These are phyloP conservation scores for Acarospora socialis DNA, from an alignment of 2,329 filamentous ascomycete genomes.

Conservation along the genomic window DNA sequence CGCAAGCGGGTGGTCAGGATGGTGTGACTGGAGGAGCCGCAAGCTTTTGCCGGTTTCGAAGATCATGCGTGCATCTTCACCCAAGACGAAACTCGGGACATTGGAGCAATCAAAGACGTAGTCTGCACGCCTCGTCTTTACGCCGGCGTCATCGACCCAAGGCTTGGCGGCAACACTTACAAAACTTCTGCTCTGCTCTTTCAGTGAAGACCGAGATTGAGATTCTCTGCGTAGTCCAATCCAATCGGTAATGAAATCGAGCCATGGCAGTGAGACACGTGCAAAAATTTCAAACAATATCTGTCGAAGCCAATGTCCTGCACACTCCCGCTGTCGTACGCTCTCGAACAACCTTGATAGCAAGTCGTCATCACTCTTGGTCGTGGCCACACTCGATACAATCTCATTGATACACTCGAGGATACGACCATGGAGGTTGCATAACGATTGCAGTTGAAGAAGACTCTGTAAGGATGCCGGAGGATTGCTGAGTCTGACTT, in stretches of 20 bases:
- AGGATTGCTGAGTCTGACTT: constrained; percentile 5
- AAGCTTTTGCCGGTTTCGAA: constrained; percentile 47
- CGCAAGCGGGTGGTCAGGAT: constrained; percentile 11
- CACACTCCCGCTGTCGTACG: constrained; percentile 8
- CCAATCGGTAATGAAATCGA: constrained; percentile 6
- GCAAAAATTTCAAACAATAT: constrained; percentile 21
- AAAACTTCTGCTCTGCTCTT: not conserved
- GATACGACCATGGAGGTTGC: constrained; percentile 6
- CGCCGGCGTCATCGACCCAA: not conserved
- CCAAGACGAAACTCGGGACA: constrained; percentile 9
- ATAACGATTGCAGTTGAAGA: constrained; percentile 11
- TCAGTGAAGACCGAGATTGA: not conserved
- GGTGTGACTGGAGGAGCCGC: constrained; percentile 7
- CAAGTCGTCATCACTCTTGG: constrained; percentile 7
- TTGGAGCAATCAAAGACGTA: constrained; percentile 3
- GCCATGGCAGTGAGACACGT: constrained; percentile 42
- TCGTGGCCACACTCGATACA: not conserved
- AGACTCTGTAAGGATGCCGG: constrained; percentile 3
- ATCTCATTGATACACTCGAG: constrained; percentile 5
- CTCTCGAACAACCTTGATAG: constrained; percentile 8
- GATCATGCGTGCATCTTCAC: constrained; percentile 23
- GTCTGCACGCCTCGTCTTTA: not conserved
- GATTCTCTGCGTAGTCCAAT: constrained; percentile 9
- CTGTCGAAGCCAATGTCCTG: constrained; percentile 5
- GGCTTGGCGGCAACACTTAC: not conserved